Base-by-base conservation (phyloP, 495 filamentous ascomycete species). In the Ramalina peruviana region DNA sequence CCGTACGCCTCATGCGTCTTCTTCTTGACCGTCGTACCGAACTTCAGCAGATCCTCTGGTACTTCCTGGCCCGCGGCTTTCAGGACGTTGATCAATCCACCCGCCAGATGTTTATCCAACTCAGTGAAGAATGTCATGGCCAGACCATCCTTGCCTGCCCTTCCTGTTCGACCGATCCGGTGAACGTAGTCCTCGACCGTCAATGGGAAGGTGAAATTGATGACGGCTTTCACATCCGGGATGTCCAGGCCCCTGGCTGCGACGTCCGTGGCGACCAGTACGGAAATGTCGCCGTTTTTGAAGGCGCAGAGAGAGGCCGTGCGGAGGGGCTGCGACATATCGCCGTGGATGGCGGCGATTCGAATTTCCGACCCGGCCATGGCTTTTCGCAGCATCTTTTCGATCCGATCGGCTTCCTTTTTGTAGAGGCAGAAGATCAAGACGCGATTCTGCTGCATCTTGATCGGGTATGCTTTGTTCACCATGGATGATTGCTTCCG, bases 191-290 rank as follows among this genome's bases (percentile, higher is more conserved):
- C 92, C 67, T 98, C 92, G 20, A 74, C 71, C 3, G 73, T 76
- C 26, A 72, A 53, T 21, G 72, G 73, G 72, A 81, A 93, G 7
- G 78, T 87, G 46, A 83, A 75, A 54, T 98, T 96, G 54, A 96
- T 80, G 21, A 98, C 92, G 23, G 92, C 64, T 66, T 88, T 94
- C 37, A 98, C 92, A 50, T 80, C 79, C 17, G 92, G 92, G 36
- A 98, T 96, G 66, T 98, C 92, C 38, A 98, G 69, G 6, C 92
- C 92, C 76, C 92, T 85, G 52, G 93, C 95, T 62, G 92, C 92
- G 59, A 98, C 92, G 71, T 98, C 92, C 46, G 92, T 98, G 62
- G 92, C 92, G 65, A 98, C 92, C 75, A 98, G 93, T 65, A 98
- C 86, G 40, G 89, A 88, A 61, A 84, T 87, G 66, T 84, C 80